These are phyloP conservation scores for Rhododendron molle DNA, from an alignment of 148 eudicot genomes.

Conservation along the genomic window DNA sequence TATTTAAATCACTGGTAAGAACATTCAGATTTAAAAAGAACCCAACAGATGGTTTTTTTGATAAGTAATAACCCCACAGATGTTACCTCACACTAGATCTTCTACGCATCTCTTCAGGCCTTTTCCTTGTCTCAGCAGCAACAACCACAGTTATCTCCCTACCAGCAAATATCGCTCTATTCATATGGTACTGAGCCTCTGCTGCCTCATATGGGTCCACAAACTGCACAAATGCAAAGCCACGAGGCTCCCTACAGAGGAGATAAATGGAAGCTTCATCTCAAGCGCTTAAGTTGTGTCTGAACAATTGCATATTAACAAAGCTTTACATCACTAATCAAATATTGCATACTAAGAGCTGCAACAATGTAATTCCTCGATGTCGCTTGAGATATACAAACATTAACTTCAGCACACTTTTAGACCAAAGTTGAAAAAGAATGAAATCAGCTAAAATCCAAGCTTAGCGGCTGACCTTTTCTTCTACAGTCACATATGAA, in stretches of 20 bases:
- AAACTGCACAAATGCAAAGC: constrained; percentile 85
- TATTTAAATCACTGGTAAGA: no score
- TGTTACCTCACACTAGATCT: constrained; percentile 47
- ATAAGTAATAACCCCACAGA: not conserved
- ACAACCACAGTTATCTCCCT: constrained; percentile 68
- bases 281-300: constrained; percentile 2
- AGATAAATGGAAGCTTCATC: constrained; percentile 8
- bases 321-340: not conserved
- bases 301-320: constrained; percentile 1
- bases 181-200: constrained; percentile 70
- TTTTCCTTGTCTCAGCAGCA: constrained; percentile 66
- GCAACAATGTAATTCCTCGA: constrained; percentile 18
- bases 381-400: constrained; percentile 28
- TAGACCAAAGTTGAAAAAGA: constrained; percentile 21
- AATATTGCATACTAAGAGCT: not conserved
- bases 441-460: constrained; percentile 30
- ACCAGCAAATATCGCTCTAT: constrained; percentile 67
- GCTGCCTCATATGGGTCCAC: constrained; percentile 62
- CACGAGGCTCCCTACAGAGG: constrained; percentile 67
- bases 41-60: not conserved
- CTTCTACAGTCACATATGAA: constrained; percentile 46
- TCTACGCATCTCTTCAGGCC: constrained; percentile 75
- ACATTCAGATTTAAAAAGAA: not conserved
- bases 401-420: constrained; percentile 29
- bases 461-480: constrained; percentile 54